Conservation (phyloP, 2,329 filamentous ascomycete species). For the Penicillium sp. region DNA sequence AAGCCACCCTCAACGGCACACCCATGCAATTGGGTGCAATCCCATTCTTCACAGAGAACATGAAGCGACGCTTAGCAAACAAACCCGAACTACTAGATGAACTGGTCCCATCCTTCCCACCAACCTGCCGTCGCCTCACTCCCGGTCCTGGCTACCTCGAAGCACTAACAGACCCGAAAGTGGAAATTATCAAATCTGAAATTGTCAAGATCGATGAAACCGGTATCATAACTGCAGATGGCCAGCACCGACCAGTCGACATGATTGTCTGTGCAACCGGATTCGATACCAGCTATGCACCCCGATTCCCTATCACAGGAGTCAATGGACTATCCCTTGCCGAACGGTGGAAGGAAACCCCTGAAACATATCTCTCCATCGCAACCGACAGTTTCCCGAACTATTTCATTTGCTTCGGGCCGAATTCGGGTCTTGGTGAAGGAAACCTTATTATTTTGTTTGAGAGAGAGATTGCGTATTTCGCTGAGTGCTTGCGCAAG, state of each 20-base stretch:
- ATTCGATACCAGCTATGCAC: constrained; percentile 37
- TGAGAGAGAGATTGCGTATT: constrained; percentile 35
- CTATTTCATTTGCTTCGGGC: constrained; percentile 36
- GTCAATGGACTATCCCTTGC: constrained; percentile 27
- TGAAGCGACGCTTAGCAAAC: constrained; percentile 34
- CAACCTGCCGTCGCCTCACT: constrained; percentile 46
- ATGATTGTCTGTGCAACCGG: constrained; percentile 42
- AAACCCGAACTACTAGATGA: constrained; percentile 37
- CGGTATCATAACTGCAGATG: constrained; percentile 37
- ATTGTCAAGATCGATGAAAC: constrained; percentile 47
- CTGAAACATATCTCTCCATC: constrained; percentile 38
- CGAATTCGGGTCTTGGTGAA: constrained; percentile 33
- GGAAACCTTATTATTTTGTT: constrained; percentile 37
- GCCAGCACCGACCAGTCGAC: constrained; percentile 34
- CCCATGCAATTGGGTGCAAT: constrained; percentile 27
- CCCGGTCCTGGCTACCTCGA: constrained; percentile 56
- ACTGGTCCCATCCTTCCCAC: constrained; percentile 43
- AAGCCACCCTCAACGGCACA: constrained; percentile 27
- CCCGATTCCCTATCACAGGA: constrained; percentile 37
- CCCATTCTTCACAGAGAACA: constrained; percentile 30
- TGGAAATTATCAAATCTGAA: constrained; percentile 56
- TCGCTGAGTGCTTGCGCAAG: constrained; percentile 34
- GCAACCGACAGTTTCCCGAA: constrained; percentile 37
- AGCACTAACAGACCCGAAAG: constrained; percentile 60
- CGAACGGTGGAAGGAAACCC: constrained; percentile 32